These are phyloP conservation scores for Acanthamoeba quina DNA, from an alignment of 208 protist genomes.

Conservation along the genomic window DNA sequence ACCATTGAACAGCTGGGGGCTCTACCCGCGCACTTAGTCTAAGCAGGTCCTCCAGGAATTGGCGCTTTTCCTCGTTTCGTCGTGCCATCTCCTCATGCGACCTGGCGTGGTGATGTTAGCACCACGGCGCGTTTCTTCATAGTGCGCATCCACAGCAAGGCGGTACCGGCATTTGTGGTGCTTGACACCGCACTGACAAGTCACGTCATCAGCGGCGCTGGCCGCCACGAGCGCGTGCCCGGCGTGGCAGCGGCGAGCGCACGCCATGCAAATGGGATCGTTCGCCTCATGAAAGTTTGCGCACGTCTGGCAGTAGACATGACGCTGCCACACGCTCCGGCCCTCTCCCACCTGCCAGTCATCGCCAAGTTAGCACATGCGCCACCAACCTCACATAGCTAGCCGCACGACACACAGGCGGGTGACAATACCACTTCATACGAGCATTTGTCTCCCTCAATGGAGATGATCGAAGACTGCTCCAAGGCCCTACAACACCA, in stretches of 20 bases:
- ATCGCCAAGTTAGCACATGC: neutral
- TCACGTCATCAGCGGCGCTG: neutral
- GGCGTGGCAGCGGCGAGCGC: neutral
- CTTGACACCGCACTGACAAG: conserved; percentile 7
- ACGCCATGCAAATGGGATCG: neutral
- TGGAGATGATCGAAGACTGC: neutral
- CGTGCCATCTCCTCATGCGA: neutral
- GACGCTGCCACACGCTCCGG: neutral
- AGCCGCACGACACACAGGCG: no score
- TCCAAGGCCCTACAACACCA: neutral
- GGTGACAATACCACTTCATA: no score
- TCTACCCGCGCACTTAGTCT: neutral
- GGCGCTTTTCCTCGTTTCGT: neutral
- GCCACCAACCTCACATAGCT: no score
- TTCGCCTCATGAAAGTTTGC: neutral
- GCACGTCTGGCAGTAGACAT: neutral
- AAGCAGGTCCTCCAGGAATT: neutral
- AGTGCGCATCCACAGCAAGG: neutral
- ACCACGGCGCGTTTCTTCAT: neutral
- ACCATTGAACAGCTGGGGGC: neutral
- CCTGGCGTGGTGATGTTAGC: neutral
- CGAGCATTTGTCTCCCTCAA: no score
- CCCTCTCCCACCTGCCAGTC: neutral
- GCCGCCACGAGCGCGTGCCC: neutral
- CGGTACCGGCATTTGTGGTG: conserved; percentile 6